Conservation (phyloP, 257 asterid genomes). For the Cinchona pubescens region DNA sequence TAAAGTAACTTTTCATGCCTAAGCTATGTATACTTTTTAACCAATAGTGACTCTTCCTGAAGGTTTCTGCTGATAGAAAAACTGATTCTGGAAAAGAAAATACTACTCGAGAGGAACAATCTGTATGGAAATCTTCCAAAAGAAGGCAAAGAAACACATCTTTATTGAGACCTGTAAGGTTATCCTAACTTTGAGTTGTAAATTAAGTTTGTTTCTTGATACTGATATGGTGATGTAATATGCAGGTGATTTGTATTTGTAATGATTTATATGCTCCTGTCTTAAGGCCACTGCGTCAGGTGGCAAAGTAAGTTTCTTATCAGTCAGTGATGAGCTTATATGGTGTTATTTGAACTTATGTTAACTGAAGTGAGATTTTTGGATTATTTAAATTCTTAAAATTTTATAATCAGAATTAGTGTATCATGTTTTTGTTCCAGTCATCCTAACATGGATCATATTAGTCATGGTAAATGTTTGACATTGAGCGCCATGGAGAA, state of each 20-base stretch:
- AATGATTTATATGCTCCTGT: constrained; percentile 94
- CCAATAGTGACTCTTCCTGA: constrained; percentile 25
- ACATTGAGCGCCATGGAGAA: neutral
- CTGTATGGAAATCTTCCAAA: constrained; percentile 53
- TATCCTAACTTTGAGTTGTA: constrained; percentile 19
- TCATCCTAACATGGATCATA: neutral
- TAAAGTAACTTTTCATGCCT: neutral
- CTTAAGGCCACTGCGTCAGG: constrained; percentile 88
- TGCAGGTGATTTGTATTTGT: constrained; percentile 91
- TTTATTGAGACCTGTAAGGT: constrained; percentile 82
- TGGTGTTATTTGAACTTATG: neutral
- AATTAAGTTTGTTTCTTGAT: constrained; percentile 17
- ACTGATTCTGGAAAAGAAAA: constrained; percentile 61
- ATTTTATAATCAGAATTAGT: no score
- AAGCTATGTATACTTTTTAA: neutral
- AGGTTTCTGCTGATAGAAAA: constrained; percentile 84
- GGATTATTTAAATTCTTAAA: neutral
- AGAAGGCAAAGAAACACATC: constrained; percentile 56
- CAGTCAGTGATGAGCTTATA: neutral
- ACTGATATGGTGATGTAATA: constrained; percentile 31
- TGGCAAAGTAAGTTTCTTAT: constrained; percentile 73
- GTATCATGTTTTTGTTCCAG: neutral
- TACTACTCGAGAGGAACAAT: constrained; percentile 47
- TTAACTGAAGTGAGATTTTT: neutral
- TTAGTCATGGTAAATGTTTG: neutral